Evolutionary conservation across 257 asterid species (phyloP).

Genomic region (Solanum chaucha): DNA sequence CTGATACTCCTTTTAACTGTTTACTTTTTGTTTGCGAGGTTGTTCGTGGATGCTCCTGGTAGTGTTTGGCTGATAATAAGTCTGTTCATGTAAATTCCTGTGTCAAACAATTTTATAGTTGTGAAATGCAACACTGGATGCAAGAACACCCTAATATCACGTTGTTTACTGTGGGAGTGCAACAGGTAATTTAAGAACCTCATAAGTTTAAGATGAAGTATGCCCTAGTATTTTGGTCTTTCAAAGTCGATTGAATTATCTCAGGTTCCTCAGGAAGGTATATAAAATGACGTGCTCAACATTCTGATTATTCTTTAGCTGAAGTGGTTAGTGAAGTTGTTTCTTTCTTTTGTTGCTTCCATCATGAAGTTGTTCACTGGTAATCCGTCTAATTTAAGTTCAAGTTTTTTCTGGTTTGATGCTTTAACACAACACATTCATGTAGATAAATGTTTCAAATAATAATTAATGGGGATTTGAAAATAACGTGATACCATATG

Average conservation of each 20-base stretch:
- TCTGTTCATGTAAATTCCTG: too few relatives aligned
- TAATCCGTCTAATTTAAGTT: neutral
- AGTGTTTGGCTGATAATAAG: too few relatives aligned
- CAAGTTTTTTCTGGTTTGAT: neutral
- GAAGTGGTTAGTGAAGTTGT: too few relatives aligned
- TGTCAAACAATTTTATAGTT: too few relatives aligned
- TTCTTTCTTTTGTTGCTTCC: neutral
- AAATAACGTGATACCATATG: too few relatives aligned
- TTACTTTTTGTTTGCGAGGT: too few relatives aligned
- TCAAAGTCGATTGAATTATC: neutral
- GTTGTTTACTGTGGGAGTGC: too few relatives aligned
- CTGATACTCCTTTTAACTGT: neutral
- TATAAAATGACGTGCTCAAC: neutral
- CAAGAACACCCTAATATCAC: too few relatives aligned
- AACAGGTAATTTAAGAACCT: too few relatives aligned
- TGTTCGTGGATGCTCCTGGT: too few relatives aligned
- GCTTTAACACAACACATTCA: neutral
- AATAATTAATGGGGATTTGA: too few relatives aligned
- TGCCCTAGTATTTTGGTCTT: neutral
- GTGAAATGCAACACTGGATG: too few relatives aligned
- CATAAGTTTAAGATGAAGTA: neutral
- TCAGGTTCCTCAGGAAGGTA: neutral
- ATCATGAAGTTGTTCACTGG: neutral
- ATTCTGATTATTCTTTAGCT: neutral
- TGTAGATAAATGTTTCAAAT: neutral